Evolutionary conservation across 108 stramenopile genomes (phyloP), one percentile per base, ranked within the genome.

Genomic region (Fragilaria radians): DNA sequence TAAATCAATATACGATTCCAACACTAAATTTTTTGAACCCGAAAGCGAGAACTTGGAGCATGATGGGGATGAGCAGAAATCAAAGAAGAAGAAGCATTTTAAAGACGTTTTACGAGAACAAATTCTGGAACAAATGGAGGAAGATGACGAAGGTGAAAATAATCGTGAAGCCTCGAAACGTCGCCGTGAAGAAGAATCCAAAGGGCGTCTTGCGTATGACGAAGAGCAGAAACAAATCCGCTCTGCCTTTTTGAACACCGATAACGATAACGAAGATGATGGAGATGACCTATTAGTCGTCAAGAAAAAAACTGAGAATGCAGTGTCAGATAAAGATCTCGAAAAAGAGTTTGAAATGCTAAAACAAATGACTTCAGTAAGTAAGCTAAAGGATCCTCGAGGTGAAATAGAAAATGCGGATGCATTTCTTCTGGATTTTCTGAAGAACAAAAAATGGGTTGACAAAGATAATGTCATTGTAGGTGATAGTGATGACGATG

Each of bases 61-160:
- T 2, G 66, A 77, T 26, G 45, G 57, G 31, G 63, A 71, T 55
- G 64, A 68, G 25, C 46, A 58, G 9, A 57, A 57, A 14, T 56
- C 29, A 22, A 26, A 66, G 21, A 28, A 57, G n/a, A 54, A 77
- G 52, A 83, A 76, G 74, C 69, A 63, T 4, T 96, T 88, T 86
- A 97, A 95, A 67, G 99, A 99, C 71, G 85, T 99, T 30, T 66
- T 96, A 4, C 78, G 99, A 23, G 88, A 95, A 55, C 95, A 98
- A 72, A 85, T 98, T 33, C 65, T 99, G 28, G 86, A 94, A 46
- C 77, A 95, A 57, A 91, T 95, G 75, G 82, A 72, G 9, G 68
- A 54, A 27, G 70, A 75, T 18, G 76, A 67, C 7, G 57, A 61
- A 33, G 55, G 54, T 4, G 48, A 25, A 29, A 52, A 54, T 24